A percentile compares a stretch with the other conserved stretches of the same genome.
phyloP scores from a whole-genome alignment of 1,284 basidiomycete genomes.

The Trichosporon asahii region DNA sequence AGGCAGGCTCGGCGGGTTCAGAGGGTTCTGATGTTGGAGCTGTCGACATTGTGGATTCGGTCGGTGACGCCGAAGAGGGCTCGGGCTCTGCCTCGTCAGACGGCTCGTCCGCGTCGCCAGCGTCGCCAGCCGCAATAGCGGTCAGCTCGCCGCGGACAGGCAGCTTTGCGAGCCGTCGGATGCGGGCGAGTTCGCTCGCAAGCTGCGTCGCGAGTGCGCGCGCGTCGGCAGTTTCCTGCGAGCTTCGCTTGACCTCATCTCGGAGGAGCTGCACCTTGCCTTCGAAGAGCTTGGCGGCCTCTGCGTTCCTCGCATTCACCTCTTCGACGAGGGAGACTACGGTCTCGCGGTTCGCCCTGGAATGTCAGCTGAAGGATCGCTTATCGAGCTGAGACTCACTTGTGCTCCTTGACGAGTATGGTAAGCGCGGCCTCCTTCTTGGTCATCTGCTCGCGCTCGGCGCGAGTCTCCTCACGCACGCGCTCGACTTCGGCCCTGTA shows the following conservation, averaged over 20 bases:
- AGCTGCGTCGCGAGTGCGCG: conserved; percentile 35
- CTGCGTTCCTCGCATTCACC: conserved; percentile 21
- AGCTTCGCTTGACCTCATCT: conserved; percentile 30
- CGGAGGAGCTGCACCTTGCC: conserved; percentile 24
- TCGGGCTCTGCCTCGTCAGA: neutral
- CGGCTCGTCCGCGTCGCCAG: neutral
- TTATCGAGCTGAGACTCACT: conserved; percentile 26
- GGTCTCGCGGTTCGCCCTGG: conserved; percentile 34
- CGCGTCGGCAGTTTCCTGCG: conserved; percentile 28
- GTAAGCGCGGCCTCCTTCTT: conserved; percentile 34
- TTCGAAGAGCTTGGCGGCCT: conserved; percentile 27
- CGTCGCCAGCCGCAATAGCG: neutral
- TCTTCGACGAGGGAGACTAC: conserved; percentile 32
- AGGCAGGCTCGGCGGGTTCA: neutral
- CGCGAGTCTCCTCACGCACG: conserved; percentile 28
- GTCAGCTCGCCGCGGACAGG: neutral
- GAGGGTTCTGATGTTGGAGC: neutral
- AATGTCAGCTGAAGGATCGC: neutral
- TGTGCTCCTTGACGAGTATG: conserved; percentile 38
- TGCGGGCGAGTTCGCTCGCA: neutral
- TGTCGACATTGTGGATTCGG: neutral
- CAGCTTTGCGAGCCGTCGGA: neutral
- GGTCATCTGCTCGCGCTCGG: conserved; percentile 40
- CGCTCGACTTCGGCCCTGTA: conserved; percentile 37
- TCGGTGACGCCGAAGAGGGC: neutral